phyloP scores from a whole-genome alignment of 495 filamentous ascomycete species.

The Podospora didyma region DNA sequence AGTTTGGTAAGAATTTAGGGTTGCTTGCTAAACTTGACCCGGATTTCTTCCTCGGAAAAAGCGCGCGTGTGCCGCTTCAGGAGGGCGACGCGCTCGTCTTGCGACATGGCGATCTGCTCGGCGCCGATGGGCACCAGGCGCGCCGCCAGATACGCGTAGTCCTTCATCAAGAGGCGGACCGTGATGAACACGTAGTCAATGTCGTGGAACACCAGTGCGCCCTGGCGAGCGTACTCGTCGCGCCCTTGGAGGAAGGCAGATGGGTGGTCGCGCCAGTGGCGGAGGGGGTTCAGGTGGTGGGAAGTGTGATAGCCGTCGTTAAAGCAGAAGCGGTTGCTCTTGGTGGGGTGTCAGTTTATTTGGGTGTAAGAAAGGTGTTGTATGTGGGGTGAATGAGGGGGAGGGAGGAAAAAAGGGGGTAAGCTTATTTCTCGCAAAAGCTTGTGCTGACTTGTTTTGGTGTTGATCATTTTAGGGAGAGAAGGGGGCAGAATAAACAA shows the following conservation, averaged over 20 bases:
- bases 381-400: not conserved
- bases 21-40: conserved; percentile 32
- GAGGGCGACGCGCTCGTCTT: conserved; percentile 57
- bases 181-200: conserved; percentile 74
- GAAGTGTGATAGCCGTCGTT: conserved; percentile 80
- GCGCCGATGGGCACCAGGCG: conserved; percentile 63
- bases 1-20: too few relatives aligned
- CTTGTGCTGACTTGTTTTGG: too few relatives aligned
- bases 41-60: conserved; percentile 57
- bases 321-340: conserved; percentile 72
- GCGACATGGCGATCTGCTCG: conserved; percentile 57
- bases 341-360: not conserved
- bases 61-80: conserved; percentile 55
- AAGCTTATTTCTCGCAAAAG: too few relatives aligned
- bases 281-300: conserved; percentile 68
- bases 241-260: conserved; percentile 58
- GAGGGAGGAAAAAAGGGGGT: not conserved
- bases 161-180: conserved; percentile 53
- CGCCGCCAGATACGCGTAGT: conserved; percentile 60
- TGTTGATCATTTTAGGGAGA: too few relatives aligned
- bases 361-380: not conserved
- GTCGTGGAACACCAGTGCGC: conserved; percentile 63
- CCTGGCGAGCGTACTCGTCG: conserved; percentile 50
- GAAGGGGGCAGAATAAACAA: not conserved
- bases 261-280: conserved; percentile 75